These are phyloP conservation scores for Calendula officinalis DNA, from an alignment of 129 eudicot species.

Conservation along the genomic window DNA sequence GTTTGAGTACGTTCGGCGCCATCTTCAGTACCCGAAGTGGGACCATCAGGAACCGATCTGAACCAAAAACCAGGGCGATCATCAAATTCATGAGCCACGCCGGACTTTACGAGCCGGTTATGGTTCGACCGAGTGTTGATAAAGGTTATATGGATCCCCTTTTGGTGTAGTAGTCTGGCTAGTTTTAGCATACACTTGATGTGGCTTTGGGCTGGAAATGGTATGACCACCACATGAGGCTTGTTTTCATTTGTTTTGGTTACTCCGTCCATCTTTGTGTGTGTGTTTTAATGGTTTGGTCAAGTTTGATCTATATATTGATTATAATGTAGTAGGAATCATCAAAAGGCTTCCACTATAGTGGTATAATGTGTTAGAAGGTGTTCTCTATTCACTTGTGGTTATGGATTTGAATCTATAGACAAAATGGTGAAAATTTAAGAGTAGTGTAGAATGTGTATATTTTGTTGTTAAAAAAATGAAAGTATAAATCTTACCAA, in stretches of 20 bases:
- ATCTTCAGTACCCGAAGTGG: constrained; percentile 34
- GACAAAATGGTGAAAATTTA: too few relatives aligned
- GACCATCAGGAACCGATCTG: constrained; percentile 58
- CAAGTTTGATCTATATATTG: neutral
- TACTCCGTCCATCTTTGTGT: too few relatives aligned
- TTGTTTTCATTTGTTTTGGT: too few relatives aligned
- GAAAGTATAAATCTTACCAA: too few relatives aligned
- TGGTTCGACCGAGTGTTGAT: constrained; percentile 55
- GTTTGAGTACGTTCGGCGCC: constrained; percentile 35
- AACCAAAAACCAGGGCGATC: constrained; percentile 47
- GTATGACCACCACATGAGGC: constrained; percentile 54
- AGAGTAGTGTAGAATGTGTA: too few relatives aligned
- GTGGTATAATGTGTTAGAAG: too few relatives aligned
- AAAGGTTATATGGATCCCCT: constrained; percentile 53
- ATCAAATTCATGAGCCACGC: constrained; percentile 34
- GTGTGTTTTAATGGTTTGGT: neutral
- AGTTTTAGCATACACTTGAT: constrained; percentile 57
- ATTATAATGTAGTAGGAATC: too few relatives aligned
- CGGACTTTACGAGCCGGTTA: constrained; percentile 48
- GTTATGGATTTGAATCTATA: too few relatives aligned
- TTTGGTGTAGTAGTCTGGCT: constrained; percentile 52
- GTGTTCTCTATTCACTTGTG: too few relatives aligned
- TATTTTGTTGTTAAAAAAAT: too few relatives aligned
- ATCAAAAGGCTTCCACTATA: too few relatives aligned
- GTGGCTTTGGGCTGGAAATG: constrained; percentile 69